Percentiles rank a stretch among this genome's conserved stretches.
These are phyloP conservation scores for Byssothecium circinans DNA, from an alignment of 2,329 filamentous ascomycete genomes.

Conservation along the genomic window DNA sequence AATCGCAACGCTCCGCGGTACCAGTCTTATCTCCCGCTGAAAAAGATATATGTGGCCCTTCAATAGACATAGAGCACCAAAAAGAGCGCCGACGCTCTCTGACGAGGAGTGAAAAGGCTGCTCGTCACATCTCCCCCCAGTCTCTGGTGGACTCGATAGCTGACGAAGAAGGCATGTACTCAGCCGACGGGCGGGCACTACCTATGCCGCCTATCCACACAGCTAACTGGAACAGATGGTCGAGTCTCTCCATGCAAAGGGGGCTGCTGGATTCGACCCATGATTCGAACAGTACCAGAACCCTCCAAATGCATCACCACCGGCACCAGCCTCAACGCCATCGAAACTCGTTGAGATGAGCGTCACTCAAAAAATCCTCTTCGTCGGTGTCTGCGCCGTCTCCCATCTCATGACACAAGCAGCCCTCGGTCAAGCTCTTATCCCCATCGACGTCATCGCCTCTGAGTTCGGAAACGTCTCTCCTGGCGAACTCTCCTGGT, in stretches of 20 bases:
- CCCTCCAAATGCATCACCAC: neutral
- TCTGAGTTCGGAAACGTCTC: constrained; percentile 45
- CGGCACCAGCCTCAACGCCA: neutral
- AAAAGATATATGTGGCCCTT: neutral
- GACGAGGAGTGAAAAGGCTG: neutral
- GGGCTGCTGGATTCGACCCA: neutral
- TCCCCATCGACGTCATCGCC: constrained; percentile 51
- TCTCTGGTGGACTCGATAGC: constrained; percentile 7
- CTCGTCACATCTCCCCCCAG: constrained; percentile 5
- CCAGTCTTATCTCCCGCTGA: neutral
- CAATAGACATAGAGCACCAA: neutral
- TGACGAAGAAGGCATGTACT: neutral
- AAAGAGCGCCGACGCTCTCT: neutral
- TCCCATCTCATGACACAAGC: constrained; percentile 36
- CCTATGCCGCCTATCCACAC: constrained; percentile 1
- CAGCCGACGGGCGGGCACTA: neutral
- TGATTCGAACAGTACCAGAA: neutral
- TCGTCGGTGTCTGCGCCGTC: constrained; percentile 30
- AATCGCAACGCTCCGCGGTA: too few relatives aligned
- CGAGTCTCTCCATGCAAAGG: neutral
- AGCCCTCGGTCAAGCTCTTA: constrained; percentile 37
- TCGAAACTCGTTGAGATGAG: constrained; percentile 20
- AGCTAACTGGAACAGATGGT: neutral
- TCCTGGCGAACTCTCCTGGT: constrained; percentile 49
- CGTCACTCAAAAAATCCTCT: constrained; percentile 23